Base-by-base conservation (phyloP, 2,329 filamentous ascomycete genomes). In the Fusarium circinatum region DNA sequence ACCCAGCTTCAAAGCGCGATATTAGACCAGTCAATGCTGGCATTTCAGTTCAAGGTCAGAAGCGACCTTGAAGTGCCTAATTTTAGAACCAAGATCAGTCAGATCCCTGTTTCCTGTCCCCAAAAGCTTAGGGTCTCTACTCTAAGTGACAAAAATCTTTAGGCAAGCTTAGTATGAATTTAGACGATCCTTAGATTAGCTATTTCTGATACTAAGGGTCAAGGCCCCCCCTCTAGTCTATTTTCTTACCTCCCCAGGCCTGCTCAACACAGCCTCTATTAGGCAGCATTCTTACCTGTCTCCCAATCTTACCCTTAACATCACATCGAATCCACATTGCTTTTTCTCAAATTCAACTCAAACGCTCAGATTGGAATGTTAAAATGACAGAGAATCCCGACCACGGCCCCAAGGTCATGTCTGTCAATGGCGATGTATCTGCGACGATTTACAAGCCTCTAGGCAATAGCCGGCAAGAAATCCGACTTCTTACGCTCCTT, bases 401-500 rank as follows among this genome's bases (percentile, higher is more conserved):
- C 3, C 15, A 26, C 6, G 22, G 32, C 3, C 22, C 26, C 0
- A 24, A n/a, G 1, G 10, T 4, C 13, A 38, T 17, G 22, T 12
- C 20, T 8, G 8, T 12, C 15, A 67, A 52, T 1, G 14, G 6
- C 3, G 20, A 54, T 3, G 22, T 17, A 3, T 28, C 18, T 13
- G 6, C 20, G 6, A 8, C 26, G 12, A 73, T 73, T 6, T 71
- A 73, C 28, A 18, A 47, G 6, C 22, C 24, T 8, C 58, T 73
- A 6, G 39, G 68, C 6, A 42, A 22, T 1, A 24, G 8, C 0
- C 18, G 9, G 5, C 52, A 68, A 5, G 70, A 73, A 22, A 51
- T 73, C 2, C 62, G 66, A 4, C 38, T 73, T 7, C 71, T 73
- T 2, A 68, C 36, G 4, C 30, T 73, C 0, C 30, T 64, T 9